Evolutionary conservation across 1,284 basidiomycete genomes (phyloP), one percentile per base, ranked within the genome.

Genomic region (Pseudozyma tsukubaensis): DNA sequence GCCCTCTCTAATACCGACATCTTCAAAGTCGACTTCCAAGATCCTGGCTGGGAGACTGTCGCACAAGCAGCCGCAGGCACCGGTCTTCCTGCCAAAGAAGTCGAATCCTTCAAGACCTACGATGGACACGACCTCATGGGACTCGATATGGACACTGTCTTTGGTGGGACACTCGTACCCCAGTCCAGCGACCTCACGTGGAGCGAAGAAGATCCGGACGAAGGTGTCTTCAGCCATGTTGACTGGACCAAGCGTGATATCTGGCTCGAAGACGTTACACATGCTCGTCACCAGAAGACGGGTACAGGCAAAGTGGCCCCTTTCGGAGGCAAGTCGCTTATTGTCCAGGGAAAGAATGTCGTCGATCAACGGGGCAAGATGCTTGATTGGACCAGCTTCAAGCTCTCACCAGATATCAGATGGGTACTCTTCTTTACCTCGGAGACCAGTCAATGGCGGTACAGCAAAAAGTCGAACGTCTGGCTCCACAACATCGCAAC

Each of bases 401-500:
- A 59, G 39, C 54, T 81, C 36, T 74, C 77, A 4, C 77, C 79
- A 2, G 77, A 82, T 50, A 52, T 82, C 39, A 36, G 44, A 7
- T 75, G 65, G 55, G 71, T 78, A n/a, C 29, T 82, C 13, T 78
- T 82, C 67, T 73, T 71, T 49, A 71, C 52, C n/a, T 67, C 60
- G 10, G 49, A 58, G 37, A 52, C 48, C 11, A 71, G 93, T 90
- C 93, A 95, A 90, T 99, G 95, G 94, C 89, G 96, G 39, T 89
- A 92, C 84, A 97, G 94, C 9, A 91, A 89, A 56, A 91, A 92
- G 81, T 91, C 91, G 21, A 95, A 95, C 84, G 94, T 94, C 80
- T 97, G 92, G 85, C 87, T 98, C 19, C 92, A 89, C 81, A 92
- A 87, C 85, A 89, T 88, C 84, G 90, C 72, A 83, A 87, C 81